Conservation (phyloP, 371 early-diverging fungal genomes). For the Spraguea lophii region DNA sequence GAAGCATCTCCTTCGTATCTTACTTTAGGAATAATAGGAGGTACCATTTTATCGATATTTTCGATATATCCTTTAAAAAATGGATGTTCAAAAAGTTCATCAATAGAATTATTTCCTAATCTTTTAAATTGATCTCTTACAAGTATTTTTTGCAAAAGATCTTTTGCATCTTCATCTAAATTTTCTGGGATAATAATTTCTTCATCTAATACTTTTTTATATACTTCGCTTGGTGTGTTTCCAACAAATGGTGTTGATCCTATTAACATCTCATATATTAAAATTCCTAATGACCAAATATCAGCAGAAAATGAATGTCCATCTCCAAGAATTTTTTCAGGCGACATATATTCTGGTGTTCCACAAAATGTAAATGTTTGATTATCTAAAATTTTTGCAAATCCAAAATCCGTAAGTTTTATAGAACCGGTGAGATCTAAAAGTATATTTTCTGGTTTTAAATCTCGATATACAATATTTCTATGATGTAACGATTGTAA, state of each 20-base stretch:
- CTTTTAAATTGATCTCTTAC: slow-evolving; percentile 17
- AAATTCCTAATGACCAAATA: slow-evolving; percentile 78
- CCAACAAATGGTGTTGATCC: slow-evolving; percentile 73
- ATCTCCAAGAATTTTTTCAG: slow-evolving; percentile 20
- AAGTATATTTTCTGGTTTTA: slow-evolving; percentile 56
- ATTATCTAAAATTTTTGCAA: slow-evolving; percentile 35
- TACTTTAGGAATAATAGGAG: slow-evolving; percentile 31
- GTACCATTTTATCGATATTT: slow-evolving; percentile 12
- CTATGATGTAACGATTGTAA: slow-evolving; percentile 62
- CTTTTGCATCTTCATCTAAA: not conserved
- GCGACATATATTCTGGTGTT: slow-evolving; percentile 83
- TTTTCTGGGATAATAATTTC: not conserved
- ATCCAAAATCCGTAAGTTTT: slow-evolving; percentile 47
- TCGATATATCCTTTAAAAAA: slow-evolving; percentile 38
- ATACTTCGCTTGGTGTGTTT: slow-evolving; percentile 67
- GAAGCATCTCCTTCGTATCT: not conserved
- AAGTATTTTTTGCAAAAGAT: not conserved
- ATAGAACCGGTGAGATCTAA: slow-evolving; percentile 37
- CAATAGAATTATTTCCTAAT: slow-evolving; percentile 31
- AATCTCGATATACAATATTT: slow-evolving; percentile 59
- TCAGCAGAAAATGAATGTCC: slow-evolving; percentile 51
- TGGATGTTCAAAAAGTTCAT: slow-evolving; percentile 34
- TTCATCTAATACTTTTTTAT: not conserved
- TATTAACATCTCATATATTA: slow-evolving; percentile 81
- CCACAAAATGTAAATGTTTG: slow-evolving; percentile 57